Base-by-base conservation (phyloP, 1,139 yeast genomes). In the Wickerhamomyces sp. region DNA sequence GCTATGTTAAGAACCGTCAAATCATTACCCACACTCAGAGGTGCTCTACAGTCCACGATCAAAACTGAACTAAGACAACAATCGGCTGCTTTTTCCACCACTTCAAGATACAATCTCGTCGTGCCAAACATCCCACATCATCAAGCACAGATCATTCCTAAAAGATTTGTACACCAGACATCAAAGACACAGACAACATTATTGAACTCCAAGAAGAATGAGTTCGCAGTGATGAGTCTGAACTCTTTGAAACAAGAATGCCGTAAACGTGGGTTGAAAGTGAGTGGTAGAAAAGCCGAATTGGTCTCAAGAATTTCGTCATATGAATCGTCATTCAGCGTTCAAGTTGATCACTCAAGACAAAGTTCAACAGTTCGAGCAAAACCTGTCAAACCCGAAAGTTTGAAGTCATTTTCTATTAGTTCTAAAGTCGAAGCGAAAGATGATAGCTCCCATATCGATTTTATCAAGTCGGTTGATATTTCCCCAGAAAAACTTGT, bases 261-360 rank as follows among this genome's bases (percentile, higher is more conserved):
- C 51, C 68, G 68, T 37, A 61, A 60, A 37, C 67, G 78, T 41
- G 81, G 81, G 0, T 54, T 77, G 40, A 73, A 70, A 45, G 68
- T 75, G 0, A 58, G 72, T 19, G 85, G 85, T 11, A 66, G 65
- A 35, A 78, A 77, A 48, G 53, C 68, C 11, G 80, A 76, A 28
- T 55, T 76, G 16, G 63, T 74, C 26, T 73, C 72, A 39, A 64
- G 81, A 37, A 54, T 75, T 21, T 44, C 57, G 18, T 48, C 58
- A 7, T 46, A 43, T 35, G 72, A 67, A 26, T 51, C 49, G 6
- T 43, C 61, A 1, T 46, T 37, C 24, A 28, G n/a, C 16, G 21
- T 20, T 10, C n/a, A 38, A 9, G 32, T 40, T 5, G 26, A 33
- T 16, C 26, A 35, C 6, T 31, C 34, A 2, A 25, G 35, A 8